Conservation (phyloP, 495 filamentous ascomycete species). For the Alectoria sarmentosa region DNA sequence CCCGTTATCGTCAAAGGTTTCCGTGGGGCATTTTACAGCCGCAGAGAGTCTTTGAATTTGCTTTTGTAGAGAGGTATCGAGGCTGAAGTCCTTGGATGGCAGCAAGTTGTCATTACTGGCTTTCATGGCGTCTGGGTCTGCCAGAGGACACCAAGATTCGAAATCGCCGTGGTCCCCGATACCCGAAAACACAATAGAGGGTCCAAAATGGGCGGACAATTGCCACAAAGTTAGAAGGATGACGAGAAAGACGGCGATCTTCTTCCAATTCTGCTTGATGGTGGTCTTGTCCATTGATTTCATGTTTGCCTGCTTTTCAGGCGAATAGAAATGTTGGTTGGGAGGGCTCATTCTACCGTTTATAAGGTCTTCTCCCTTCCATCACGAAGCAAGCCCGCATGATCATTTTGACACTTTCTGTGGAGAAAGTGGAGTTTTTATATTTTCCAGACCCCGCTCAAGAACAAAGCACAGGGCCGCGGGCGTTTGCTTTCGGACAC, state of each 20-base stretch:
- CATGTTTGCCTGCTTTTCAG: not conserved
- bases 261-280: not conserved
- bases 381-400: not conserved
- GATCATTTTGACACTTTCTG: not conserved
- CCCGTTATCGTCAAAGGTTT: conserved; percentile 20
- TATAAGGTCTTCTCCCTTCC: not conserved
- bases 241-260: not conserved
- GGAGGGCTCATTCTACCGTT: not conserved
- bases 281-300: not conserved
- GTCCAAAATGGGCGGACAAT: not conserved
- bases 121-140: not conserved
- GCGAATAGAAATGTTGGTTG: not conserved
- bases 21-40: conserved; percentile 19
- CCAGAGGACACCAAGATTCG: conserved; percentile 1
- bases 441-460: not conserved
- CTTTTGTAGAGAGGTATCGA: not conserved
- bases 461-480: too few species aligned
- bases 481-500: too few species aligned
- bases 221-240: not conserved
- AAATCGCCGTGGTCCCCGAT: not conserved
- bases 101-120: not conserved
- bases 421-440: not conserved
- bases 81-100: not conserved
- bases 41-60: conserved; percentile 20
- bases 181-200: not conserved